These are phyloP conservation scores for Crithidia mellificae DNA, from an alignment of 208 protist genomes.

Conservation along the genomic window DNA sequence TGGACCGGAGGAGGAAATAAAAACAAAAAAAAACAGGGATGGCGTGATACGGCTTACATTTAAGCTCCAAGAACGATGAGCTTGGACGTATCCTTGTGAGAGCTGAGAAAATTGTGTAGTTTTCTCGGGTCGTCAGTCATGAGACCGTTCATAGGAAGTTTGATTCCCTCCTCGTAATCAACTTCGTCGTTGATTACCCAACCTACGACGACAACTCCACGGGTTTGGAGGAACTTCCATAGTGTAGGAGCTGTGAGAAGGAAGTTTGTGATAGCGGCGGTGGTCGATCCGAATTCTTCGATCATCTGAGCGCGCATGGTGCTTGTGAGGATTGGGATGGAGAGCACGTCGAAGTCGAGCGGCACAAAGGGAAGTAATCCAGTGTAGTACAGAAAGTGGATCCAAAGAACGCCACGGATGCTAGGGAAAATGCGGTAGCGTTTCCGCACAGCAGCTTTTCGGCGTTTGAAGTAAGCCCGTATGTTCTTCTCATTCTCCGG, in stretches of 20 bases:
- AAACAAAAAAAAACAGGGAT: neutral
- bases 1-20: neutral
- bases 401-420: conserved; percentile 42
- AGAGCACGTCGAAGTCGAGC: conserved; percentile 73
- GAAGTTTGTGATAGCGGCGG: conserved; percentile 25
- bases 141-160: conserved; percentile 67
- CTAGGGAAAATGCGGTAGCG: conserved; percentile 63
- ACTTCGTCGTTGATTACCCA: conserved; percentile 79
- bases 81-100: conserved; percentile 4
- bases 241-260: conserved; percentile 60
- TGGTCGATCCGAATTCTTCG: conserved; percentile 24
- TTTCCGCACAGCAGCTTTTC: conserved; percentile 38
- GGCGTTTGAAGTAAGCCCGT: conserved; percentile 48
- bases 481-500: conserved; percentile 51
- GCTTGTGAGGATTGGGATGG: conserved; percentile 68
- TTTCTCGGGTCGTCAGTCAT: conserved; percentile 71
- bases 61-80: conserved; percentile 5
- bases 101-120: conserved; percentile 12
- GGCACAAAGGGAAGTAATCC: conserved; percentile 65
- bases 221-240: conserved; percentile 73
- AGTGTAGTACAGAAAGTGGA: conserved; percentile 62
- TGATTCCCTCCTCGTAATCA: conserved; percentile 55
- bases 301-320: conserved; percentile 33
- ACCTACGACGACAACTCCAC: conserved; percentile 69
- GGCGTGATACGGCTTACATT: no score